phyloP scores from a whole-genome alignment of 2,329 filamentous ascomycete genomes.

The Sarocladium kiliense region DNA sequence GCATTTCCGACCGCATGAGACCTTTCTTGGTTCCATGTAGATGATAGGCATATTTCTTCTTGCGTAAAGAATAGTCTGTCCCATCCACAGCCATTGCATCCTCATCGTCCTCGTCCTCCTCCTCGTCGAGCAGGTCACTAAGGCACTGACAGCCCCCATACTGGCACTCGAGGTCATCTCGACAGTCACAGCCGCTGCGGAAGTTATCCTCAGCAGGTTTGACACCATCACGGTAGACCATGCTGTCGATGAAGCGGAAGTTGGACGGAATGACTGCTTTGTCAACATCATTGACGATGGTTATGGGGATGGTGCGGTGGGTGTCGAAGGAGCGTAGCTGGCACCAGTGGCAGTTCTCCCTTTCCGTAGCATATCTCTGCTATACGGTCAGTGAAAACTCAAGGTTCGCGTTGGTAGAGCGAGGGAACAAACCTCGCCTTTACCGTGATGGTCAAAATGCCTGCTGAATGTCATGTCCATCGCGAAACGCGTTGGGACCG shows the following conservation, averaged over 20 bases:
- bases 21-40: conserved; percentile 46
- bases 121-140: conserved; percentile 51
- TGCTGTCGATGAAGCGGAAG: conserved; percentile 65
- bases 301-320: conserved; percentile 46
- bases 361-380: conserved; percentile 32
- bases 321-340: conserved; percentile 52
- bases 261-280: conserved; percentile 49
- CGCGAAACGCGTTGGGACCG: not conserved
- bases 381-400: not conserved
- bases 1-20: conserved; percentile 44
- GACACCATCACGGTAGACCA: conserved; percentile 56
- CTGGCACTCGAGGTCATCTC: conserved; percentile 59
- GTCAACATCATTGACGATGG: conserved; percentile 60
- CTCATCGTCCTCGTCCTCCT: conserved; percentile 39
- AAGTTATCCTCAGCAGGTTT: conserved; percentile 55
- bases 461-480: not conserved
- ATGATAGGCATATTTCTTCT: conserved; percentile 58
- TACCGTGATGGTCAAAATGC: conserved; percentile 4
- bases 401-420: too few species aligned
- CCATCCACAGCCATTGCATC: conserved; percentile 13
- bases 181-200: conserved; percentile 65
- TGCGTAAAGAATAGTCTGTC: not conserved
- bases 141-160: conserved; percentile 65
- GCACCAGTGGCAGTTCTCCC: conserved; percentile 52
- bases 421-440: not conserved